Evolutionary conservation across 345 rosid species (phyloP), one percentile per base, ranked within the genome.

Genomic region (Geranium brycei): DNA sequence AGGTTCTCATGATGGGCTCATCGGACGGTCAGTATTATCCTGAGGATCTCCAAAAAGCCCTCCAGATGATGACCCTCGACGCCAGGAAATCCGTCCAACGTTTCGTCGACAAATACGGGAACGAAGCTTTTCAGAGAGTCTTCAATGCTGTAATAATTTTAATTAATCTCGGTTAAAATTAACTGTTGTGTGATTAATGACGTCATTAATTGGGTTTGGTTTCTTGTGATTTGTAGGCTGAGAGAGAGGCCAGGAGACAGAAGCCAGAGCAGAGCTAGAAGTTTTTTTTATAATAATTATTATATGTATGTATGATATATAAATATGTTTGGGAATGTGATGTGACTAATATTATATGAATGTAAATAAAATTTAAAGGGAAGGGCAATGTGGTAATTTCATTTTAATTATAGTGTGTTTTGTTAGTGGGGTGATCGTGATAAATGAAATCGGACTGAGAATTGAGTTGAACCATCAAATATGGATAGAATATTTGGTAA

Each of bases 1-100:
- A 35, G 10, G 10, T 35, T 35, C 41, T 35, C 2, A 35, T 1
- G 41, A 35, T 35, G 41, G 41, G 41, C 41, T 35, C 41, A 60
- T 17, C 67, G 19, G 79, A 78, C 58, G 70, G 75, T 51, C 55
- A 76, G 1, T 73, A 60, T 32, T 86, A 79, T 55, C 61, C 91
- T 0, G 84, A 83, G 17, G 82, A 79, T 3, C 95, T 83, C n/a
- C 84, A 70, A 75, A 92, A 79, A 71, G 75, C 85, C 23, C 81
- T 89, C n/a, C 89, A 85, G 73, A 92, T 92, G 96, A 82, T 87
- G 85, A 89, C 88, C 85, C 83, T 85, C 28, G 96, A 91, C 15
- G 91, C 95, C 0, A 73, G 98, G 67, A 92, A 78, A 71, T 82
- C 86, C 11, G 96, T 92, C 0, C 69, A 71, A 14, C 84, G 84